Evolutionary conservation across 371 early-diverging fungal species (phyloP).

Genomic region (Blyttiomyces sp.): DNA sequence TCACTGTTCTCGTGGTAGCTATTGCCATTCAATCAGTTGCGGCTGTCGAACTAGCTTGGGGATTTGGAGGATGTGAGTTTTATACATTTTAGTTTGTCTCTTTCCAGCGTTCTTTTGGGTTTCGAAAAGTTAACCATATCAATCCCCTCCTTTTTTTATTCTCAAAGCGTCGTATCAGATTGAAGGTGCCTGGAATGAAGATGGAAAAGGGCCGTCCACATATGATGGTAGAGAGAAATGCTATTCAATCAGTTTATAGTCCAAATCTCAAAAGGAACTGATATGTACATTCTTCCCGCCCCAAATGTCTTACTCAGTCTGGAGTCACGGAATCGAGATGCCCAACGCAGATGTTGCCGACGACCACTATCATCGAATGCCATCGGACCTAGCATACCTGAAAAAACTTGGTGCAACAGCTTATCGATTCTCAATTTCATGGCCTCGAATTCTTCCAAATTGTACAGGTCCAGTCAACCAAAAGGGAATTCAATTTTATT

Average conservation of each 20-base stretch:
- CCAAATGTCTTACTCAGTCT: too few species aligned
- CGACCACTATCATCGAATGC: constrained; percentile 21
- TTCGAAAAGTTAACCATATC: neutral
- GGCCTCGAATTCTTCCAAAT: constrained; percentile 28
- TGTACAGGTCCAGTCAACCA: constrained; percentile 26
- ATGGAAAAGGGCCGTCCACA: constrained; percentile 35
- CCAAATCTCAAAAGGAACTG: too few species aligned
- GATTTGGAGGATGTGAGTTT: constrained; percentile 18
- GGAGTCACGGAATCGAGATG: neutral
- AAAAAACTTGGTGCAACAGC: constrained; percentile 18
- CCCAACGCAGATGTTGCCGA: constrained; percentile 13
- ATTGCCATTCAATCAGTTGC: neutral
- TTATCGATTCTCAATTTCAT: constrained; percentile 35
- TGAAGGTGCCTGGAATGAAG: constrained; percentile 38
- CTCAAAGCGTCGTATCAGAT: constrained; percentile 32
- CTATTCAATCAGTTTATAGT: neutral
- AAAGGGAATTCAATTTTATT: constrained; percentile 24
- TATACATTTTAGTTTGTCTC: neutral
- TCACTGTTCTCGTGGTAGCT: neutral
- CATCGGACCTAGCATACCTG: constrained; percentile 17
- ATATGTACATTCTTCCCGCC: too few species aligned
- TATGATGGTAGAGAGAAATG: constrained; percentile 24
- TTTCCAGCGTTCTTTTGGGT: neutral
- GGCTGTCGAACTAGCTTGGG: constrained; percentile 13
- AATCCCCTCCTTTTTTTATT: neutral